Base-by-base conservation (phyloP, 2,329 filamentous ascomycete genomes). In the Drechmeria coniospora region DNA sequence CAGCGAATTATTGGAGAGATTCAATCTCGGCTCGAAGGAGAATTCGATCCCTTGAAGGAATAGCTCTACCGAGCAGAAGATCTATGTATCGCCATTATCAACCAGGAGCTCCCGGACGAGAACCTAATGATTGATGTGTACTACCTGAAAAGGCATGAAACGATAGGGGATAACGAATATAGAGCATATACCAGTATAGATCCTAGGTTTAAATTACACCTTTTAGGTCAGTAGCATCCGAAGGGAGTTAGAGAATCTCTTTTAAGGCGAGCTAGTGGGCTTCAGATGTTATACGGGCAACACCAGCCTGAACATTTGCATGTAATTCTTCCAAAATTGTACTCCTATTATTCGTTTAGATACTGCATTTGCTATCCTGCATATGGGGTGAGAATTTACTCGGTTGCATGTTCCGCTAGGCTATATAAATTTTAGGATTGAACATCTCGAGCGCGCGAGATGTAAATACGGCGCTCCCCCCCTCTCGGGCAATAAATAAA, bases 91-190 rank as follows among this genome's bases (percentile, higher is more conserved):
- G 27, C 27, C 21, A 24, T 29, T 23, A 8, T 29, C 12, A 23
- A 20, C n/a, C 10, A 14, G 20, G 14, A 17, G 14, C 27, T 29
- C 21, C 27, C 27, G 9, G 16, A n/a, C 16, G 21, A 29, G 14
- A 23, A 23, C 21, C 21, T 29, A 7, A 29, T 29, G 21, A 29
- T 29, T 13, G 27, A 29, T 15, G n/a, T 23, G 6, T 29, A 29
- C 17, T n/a, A 29, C 17, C 21, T 29, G 10, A 29, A 29, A 21
- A 10, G 18, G 21, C 17, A 29, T 24, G 21, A 29, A 15, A 26
- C 15, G 10, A 26, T 26, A 13, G 17, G 15, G 11, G 17, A 26
- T 17, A 20, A 26, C n/a, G 12, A 18, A 20, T 26, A 17, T 15
- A 15, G 15, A 18, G 15, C 25, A 17, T 26, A 18, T 15, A 26